A percentile compares a stretch with the other conserved stretches of the same genome.
phyloP scores from a whole-genome alignment of 805 yeast genomes.

The Lipomyces chichibuensis region DNA sequence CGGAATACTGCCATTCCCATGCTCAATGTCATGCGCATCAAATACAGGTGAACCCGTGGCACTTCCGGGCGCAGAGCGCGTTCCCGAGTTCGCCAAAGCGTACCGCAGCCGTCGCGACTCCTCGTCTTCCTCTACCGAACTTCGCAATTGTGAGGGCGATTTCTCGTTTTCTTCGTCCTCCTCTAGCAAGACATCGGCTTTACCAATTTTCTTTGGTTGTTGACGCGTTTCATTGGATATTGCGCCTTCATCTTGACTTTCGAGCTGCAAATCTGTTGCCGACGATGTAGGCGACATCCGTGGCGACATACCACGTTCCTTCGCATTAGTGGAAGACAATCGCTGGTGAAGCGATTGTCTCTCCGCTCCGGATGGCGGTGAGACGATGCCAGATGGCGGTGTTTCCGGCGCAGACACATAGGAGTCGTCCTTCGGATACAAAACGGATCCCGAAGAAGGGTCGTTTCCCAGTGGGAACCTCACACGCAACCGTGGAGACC shows the following conservation, averaged over 20 bases:
- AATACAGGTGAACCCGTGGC: conserved; percentile 19
- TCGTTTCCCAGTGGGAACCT: conserved; percentile 41
- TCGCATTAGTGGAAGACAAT: not conserved
- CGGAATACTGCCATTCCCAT: conserved; percentile 3
- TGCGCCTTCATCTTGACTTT: not conserved
- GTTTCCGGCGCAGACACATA: not conserved
- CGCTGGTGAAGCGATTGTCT: not conserved
- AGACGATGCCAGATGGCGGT: not conserved
- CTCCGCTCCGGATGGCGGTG: not conserved
- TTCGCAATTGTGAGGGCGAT: not conserved
- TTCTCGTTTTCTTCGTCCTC: conserved; percentile 18
- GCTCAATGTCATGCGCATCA: not conserved
- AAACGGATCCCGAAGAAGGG: conserved; percentile 34
- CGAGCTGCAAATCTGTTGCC: not conserved
- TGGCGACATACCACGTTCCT: not conserved
- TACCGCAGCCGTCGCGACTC: conserved; percentile 24
- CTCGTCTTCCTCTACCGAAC: conserved; percentile 13
- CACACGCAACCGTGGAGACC: conserved; percentile 31
- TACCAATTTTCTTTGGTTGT: not conserved
- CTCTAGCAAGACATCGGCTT: conserved; percentile 1
- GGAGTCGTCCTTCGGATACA: conserved; percentile 35
- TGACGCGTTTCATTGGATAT: not conserved
- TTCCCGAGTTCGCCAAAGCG: conserved; percentile 22
- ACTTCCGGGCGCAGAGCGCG: conserved; percentile 26
- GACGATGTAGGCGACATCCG: not conserved